Evolutionary conservation across 2,329 filamentous ascomycete genomes (phyloP), one percentile per base, ranked within the genome.

Genomic region (Fusarium tuaranense): DNA sequence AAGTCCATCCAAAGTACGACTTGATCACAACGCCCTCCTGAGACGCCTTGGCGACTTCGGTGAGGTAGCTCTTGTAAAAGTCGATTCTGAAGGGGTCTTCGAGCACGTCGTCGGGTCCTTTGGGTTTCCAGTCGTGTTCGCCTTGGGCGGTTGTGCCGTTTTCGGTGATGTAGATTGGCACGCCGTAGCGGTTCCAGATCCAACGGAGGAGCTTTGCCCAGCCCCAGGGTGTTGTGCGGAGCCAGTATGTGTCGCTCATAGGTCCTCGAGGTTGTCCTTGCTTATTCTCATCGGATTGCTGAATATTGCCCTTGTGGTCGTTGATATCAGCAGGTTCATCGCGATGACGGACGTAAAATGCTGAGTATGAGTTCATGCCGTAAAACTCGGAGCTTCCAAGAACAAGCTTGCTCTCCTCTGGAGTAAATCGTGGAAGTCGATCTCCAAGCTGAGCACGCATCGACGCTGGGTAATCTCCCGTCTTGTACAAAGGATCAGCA

Each of bases 281-380:
- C 36, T 73, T 73, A 32, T 85, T 84, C 16, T 75, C 80, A 68
- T 82, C 82, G 18, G 80, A 73, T 10, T 82, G 77, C 12, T 83
- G 78, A 5, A 85, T 74, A 46, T 85, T 85, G 25, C 84, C 84
- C n/a, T 81, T 78, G 71, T 84, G 82, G 59, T 85, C 84, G 36
- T 81, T 82, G 53, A 82, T 78, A 39, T 84, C 83, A 9, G 84
- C 74, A 32, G 77, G 80, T n/a, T 68, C 78, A 38, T 78, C 80
- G 16, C 80, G 80, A 68, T 85, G 82, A 7, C 76, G 79, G 16
- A 83, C 78, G 38, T 80, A 85, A 51, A 84, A 84, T 0, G 83
- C 80, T 1, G 83, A 83, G 75, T 86, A 86, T 16, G 82, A 84
- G 72, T 86, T 85, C 82, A 85, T 85, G 34, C 84, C 84, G 61